Evolutionary conservation across 2,329 filamentous ascomycete genomes (phyloP).

Genomic region (Beauveria sp.): DNA sequence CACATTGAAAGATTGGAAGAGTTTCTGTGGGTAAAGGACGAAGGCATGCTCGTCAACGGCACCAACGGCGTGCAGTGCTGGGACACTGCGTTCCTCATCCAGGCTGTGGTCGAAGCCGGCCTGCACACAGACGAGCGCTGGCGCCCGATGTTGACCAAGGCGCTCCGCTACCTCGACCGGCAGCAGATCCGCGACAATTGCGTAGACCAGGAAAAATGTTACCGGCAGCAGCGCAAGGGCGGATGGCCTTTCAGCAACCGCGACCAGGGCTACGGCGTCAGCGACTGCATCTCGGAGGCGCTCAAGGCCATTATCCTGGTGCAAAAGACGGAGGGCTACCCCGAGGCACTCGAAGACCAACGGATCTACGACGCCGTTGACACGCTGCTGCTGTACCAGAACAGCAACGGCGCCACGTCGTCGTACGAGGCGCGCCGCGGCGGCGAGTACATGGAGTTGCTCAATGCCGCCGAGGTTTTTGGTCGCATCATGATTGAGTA

Average conservation of each 20-base stretch:
- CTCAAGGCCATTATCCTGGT: slow-evolving; percentile 80
- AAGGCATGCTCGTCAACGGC: slow-evolving; percentile 91
- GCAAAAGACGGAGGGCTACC: slow-evolving; percentile 71
- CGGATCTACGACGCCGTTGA: slow-evolving; percentile 85
- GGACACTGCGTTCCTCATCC: slow-evolving; percentile 89
- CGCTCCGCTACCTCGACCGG: slow-evolving; percentile 76
- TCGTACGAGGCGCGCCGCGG: slow-evolving; percentile 84
- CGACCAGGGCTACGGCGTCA: slow-evolving; percentile 89
- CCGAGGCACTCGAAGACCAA: slow-evolving; percentile 63
- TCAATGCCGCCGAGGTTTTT: slow-evolving; percentile 96
- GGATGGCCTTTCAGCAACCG: slow-evolving; percentile 95
- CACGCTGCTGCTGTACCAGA: slow-evolving; percentile 86
- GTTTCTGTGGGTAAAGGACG: slow-evolving; percentile 82
- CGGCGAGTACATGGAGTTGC: slow-evolving; percentile 67
- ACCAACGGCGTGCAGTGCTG: slow-evolving; percentile 98
- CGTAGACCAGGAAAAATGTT: slow-evolving; percentile 68
- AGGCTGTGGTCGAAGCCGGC: slow-evolving; percentile 71
- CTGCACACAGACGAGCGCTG: slow-evolving; percentile 71
- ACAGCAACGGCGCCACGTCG: slow-evolving; percentile 73
- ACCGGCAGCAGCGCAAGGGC: slow-evolving; percentile 84
- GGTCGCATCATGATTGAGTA: slow-evolving; percentile 98
- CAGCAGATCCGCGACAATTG: slow-evolving; percentile 88
- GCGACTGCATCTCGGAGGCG: slow-evolving; percentile 88
- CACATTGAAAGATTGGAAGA: slow-evolving; percentile 80
- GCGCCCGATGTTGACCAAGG: slow-evolving; percentile 74